A percentile compares a stretch with the other conserved stretches of the same genome.
Evolutionary conservation across 768 basidiomycete genomes (phyloP).

Genomic region (Trametes sanguinea): DNA sequence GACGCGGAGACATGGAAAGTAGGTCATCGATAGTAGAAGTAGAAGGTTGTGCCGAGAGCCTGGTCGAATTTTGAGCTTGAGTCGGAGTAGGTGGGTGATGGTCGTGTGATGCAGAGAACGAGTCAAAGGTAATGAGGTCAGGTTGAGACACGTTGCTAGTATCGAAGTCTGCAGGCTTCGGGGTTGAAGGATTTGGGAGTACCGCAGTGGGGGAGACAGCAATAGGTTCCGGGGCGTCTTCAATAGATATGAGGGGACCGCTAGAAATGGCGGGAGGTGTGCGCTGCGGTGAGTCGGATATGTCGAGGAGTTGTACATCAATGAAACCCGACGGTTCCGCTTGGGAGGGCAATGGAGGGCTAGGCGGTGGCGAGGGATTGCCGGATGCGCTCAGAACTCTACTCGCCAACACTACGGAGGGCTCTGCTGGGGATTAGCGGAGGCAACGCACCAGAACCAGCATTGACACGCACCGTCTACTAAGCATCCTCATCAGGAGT

Average conservation of each 20-base stretch:
- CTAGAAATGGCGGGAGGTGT: neutral
- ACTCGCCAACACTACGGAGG: constrained; percentile 65
- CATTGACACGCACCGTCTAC: constrained; percentile 35
- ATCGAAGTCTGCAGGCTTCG: neutral
- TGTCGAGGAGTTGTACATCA: constrained; percentile 13
- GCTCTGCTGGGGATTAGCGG: constrained; percentile 42
- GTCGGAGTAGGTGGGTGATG: neutral
- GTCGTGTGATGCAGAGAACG: constrained; percentile 35
- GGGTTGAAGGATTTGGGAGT: neutral
- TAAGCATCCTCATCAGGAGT: constrained; percentile 30
- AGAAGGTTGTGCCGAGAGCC: neutral
- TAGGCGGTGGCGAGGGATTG: constrained; percentile 74
- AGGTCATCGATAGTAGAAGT: constrained; percentile 25
- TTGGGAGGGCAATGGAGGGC: constrained; percentile 20
- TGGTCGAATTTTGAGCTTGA: neutral
- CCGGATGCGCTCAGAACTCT: constrained; percentile 68
- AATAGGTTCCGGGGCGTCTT: neutral
- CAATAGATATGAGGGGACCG: constrained; percentile 6
- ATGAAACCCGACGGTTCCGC: constrained; percentile 19
- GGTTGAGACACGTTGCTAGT: constrained; percentile 25
- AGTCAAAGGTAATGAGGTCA: constrained; percentile 47
- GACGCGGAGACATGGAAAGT: constrained; percentile 28
- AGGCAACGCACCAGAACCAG: neutral
- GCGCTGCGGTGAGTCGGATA: neutral
- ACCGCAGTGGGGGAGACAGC: neutral